A percentile compares a stretch with the other conserved stretches of the same genome.
These are phyloP conservation scores for Penicillium egyptiacum DNA, from an alignment of 495 filamentous ascomycete genomes.

Conservation along the genomic window DNA sequence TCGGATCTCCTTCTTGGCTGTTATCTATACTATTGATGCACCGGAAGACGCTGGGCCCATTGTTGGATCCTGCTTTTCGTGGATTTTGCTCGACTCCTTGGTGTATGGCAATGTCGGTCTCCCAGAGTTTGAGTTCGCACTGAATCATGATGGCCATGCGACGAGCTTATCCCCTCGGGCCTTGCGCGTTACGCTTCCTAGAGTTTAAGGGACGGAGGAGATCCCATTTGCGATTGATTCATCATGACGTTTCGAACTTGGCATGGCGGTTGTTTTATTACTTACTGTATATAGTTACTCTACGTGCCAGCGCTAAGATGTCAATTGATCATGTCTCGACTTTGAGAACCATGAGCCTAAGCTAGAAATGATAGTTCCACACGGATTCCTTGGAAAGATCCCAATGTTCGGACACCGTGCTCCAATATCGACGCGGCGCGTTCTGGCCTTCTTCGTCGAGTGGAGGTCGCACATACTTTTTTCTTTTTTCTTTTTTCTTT, in stretches of 20 bases:
- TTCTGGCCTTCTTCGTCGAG: no score
- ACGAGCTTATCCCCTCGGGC: conserved; percentile 28
- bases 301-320: background rate
- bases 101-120: conserved; percentile 37
- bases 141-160: conserved; percentile 31
- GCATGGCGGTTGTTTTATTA: background rate
- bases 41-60: conserved; percentile 22
- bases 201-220: background rate
- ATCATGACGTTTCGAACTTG: background rate
- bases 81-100: conserved; percentile 28
- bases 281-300: background rate
- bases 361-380: background rate
- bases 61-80: conserved; percentile 24
- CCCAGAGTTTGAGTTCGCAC: conserved; percentile 43
- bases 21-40: conserved; percentile 34
- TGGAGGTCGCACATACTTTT: no score
- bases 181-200: conserved; percentile 22
- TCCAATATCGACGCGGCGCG: no score
- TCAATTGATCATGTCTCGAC: background rate
- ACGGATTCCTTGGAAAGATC: no score
- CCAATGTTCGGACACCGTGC: no score
- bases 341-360: background rate
- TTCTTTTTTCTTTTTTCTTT: no score
- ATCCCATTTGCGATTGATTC: background rate
- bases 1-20: conserved; percentile 46